Evolutionary conservation across 116 monocot genomes (phyloP), one percentile per base, ranked within the genome.

Genomic region (Phalaenopsis hybrid): DNA sequence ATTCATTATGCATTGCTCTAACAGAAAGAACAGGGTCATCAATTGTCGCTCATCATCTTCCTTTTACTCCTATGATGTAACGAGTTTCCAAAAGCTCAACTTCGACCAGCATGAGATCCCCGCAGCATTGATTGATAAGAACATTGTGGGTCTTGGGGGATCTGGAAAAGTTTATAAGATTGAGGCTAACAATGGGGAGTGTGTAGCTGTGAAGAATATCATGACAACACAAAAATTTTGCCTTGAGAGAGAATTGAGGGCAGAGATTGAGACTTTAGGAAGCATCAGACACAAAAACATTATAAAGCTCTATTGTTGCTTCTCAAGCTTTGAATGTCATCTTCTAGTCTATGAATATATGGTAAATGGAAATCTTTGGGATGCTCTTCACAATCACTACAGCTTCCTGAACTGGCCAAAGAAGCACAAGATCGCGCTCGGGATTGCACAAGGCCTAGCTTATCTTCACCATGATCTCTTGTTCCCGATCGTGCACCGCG

Each of bases 241-340:
- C 78, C 58, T 91, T 43, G 87, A 91, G 55, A 72, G 90, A 79
- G 96, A 96, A 67, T 86, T 96, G 25, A 80, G 83, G 46, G 83
- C 94, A 8, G 97, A 97, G 76, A 94, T 97, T 0, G 89, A 91
- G 82, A 97, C 91, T 8, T 37, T 97, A 37, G 97, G 94, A n/a
- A 97, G 94, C 84, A 93, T 97, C 48, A 63, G 97, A 74, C 97
- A 97, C 84, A 97, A 94, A 86, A 97, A 97, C 90, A 97, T 97
- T 2, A 91, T 97, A n/a, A n/a, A n/a, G n/a, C n/a, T n/a, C n/a
- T n/a, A n/a, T n/a, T n/a, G n/a, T n/a, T n/a, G n/a, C n/a, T 89
- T 89, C 88, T 94, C 94, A 2, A 87, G 91, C 78, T 78, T 77
- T 16, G 91, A 97, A 15, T 86, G 85, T 65, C 90, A 97, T n/a